Percentiles rank a stretch among this genome's conserved stretches.
Evolutionary conservation across 148 eudicot genomes (phyloP).

Genomic region (Spergularia bocconei): DNA sequence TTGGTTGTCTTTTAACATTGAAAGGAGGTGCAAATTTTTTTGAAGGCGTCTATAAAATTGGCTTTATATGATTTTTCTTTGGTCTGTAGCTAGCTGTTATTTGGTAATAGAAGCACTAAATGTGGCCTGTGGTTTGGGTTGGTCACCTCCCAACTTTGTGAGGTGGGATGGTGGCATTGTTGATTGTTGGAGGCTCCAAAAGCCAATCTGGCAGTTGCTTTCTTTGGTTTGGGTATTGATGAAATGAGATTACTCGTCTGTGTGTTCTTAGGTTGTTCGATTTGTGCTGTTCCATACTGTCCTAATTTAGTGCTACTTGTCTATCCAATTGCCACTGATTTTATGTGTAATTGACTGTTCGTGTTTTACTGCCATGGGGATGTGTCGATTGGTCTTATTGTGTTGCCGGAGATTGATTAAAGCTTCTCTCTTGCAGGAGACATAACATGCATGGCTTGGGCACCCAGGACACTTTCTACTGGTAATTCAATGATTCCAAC

Average conservation of each 20-base stretch:
- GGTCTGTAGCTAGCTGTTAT: neutral
- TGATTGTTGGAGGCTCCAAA: no score
- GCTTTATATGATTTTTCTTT: no score
- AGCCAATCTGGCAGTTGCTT: no score
- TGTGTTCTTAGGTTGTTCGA: neutral
- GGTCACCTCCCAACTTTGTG: neutral
- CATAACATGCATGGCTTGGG: conserved; percentile 81
- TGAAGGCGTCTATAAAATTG: no score
- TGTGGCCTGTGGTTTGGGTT: neutral
- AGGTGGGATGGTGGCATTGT: neutral
- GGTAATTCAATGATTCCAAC: conserved; percentile 44
- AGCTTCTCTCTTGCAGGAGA: conserved; percentile 55
- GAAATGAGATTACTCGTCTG: neutral
- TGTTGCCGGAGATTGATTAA: neutral
- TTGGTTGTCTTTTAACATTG: no score
- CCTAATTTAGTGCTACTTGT: neutral
- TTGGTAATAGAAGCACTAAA: neutral
- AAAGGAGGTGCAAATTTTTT: no score
- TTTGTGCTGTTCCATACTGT: neutral
- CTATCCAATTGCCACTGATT: neutral
- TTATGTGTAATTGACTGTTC: neutral
- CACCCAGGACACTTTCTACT: conserved; percentile 50
- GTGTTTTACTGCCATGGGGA: neutral
- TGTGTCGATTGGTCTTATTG: neutral
- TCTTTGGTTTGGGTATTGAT: no score